Percentiles rank a stretch among this genome's conserved stretches.
These are phyloP conservation scores for Scheffersomyces illinoinensis DNA, from an alignment of 1,139 yeast genomes.

Conservation along the genomic window DNA sequence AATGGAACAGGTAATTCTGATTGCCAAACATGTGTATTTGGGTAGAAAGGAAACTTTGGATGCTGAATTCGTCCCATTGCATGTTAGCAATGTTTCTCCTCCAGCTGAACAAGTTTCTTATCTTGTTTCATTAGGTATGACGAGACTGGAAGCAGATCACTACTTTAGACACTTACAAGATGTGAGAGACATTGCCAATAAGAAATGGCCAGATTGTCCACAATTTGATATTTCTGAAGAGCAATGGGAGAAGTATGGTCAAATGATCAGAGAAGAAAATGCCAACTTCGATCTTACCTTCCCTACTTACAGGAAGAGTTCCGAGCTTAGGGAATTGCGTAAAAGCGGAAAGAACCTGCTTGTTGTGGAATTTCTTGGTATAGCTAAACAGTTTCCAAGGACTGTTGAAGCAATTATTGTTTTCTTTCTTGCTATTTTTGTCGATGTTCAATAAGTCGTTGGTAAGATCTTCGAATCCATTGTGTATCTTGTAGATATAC, in stretches of 20 bases:
- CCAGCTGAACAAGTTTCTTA: constrained; percentile 52
- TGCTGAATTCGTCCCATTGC: constrained; percentile 42
- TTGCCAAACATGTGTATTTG: constrained; percentile 34
- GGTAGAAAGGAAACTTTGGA: constrained; percentile 25
- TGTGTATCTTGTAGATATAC: constrained; percentile 8
- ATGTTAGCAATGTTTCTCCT: constrained; percentile 51
- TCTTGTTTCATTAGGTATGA: constrained; percentile 46
- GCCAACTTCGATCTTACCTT: constrained; percentile 15
- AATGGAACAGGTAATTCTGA: constrained; percentile 36
- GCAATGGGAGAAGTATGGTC: constrained; percentile 21
- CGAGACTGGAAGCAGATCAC: constrained; percentile 39
- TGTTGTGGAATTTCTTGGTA: constrained; percentile 47
- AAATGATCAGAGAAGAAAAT: constrained; percentile 10
- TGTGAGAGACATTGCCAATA: constrained; percentile 17
- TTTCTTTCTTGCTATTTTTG: constrained; percentile 26
- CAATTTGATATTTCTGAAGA: constrained; percentile 23
- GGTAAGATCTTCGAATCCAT: constrained; percentile 13
- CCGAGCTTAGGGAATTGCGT: constrained; percentile 30
- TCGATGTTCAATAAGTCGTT: constrained; percentile 10
- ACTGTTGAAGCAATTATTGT: constrained; percentile 51
- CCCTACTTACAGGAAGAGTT: constrained; percentile 10
- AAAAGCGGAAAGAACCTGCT: constrained; percentile 24
- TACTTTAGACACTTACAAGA: constrained; percentile 31
- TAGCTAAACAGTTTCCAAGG: constrained; percentile 54
- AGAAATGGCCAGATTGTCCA: constrained; percentile 26